Conservation (phyloP, 2,329 filamentous ascomycete species). For the Diaporthe destruens region DNA sequence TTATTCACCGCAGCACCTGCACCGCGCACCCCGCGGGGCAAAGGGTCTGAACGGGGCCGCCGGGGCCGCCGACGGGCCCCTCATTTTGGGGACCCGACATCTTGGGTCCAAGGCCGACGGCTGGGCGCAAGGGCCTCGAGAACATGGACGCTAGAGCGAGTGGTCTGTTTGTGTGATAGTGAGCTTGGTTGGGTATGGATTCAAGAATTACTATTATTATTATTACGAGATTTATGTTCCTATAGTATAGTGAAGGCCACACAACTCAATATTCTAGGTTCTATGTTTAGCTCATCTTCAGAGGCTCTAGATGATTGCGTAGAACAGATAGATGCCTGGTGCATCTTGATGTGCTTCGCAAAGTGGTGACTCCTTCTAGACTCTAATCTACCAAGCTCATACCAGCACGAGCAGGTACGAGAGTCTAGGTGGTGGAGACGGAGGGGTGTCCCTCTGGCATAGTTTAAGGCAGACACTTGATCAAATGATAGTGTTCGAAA, state of each 20-base stretch:
- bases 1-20: not conserved
- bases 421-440: not conserved
- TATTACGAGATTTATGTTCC: constrained; percentile 17
- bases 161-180: not conserved
- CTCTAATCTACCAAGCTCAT: not conserved
- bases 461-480: not conserved
- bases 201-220: constrained; percentile 3
- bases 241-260: not conserved
- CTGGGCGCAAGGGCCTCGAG: not conserved
- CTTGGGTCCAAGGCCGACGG: not conserved
- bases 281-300: not conserved
- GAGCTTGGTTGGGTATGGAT: not conserved
- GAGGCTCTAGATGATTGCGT: constrained; percentile 5
- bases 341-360: not conserved
- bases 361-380: not conserved
- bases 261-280: not conserved
- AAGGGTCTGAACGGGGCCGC: constrained; percentile 1
- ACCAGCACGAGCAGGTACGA: not conserved
- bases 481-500: not conserved
- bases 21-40: not conserved
- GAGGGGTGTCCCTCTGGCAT: not conserved
- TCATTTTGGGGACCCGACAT: constrained; percentile 1
- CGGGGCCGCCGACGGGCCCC: constrained; percentile 11
- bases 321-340: not conserved
- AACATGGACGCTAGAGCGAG: not conserved